phyloP scores from a whole-genome alignment of 2,329 filamentous ascomycete genomes.

The Monilinia aucupariae region DNA sequence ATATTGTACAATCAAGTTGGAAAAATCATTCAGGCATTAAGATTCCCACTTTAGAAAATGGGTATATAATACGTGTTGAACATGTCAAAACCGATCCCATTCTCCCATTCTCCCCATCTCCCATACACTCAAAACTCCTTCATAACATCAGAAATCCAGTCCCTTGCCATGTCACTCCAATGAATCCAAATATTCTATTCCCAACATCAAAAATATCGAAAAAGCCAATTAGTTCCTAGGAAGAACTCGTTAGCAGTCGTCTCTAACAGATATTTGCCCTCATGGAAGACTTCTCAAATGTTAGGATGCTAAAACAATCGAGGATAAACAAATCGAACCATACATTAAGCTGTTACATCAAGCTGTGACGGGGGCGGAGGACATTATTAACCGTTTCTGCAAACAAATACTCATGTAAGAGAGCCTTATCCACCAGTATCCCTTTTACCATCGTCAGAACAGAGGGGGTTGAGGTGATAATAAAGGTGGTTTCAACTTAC shows the following conservation, averaged over 20 bases:
- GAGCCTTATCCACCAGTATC: constrained; percentile 13
- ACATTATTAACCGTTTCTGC: constrained; percentile 14
- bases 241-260: constrained; percentile 7
- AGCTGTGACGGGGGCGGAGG: neutral
- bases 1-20: neutral
- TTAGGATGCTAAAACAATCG: neutral
- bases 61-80: constrained; percentile 13
- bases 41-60: constrained; percentile 12
- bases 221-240: constrained; percentile 14
- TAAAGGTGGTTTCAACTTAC: constrained; percentile 23
- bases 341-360: constrained; percentile 8
- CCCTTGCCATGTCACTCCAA: constrained; percentile 9
- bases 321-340: constrained; percentile 2
- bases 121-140: constrained; percentile 12
- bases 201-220: constrained; percentile 7
- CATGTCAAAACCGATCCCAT: constrained; percentile 10
- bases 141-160: constrained; percentile 7
- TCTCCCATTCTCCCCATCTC: constrained; percentile 2
- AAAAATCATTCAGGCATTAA: constrained; percentile 15
- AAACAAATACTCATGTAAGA: constrained; percentile 12
- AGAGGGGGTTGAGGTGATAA: neutral
- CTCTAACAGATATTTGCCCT: neutral
- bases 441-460: constrained; percentile 17
- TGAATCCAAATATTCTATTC: constrained; percentile 10
- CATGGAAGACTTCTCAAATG: constrained; percentile 3